Base-by-base conservation (phyloP, 495 filamentous ascomycete species). In the Terfezia claveryi region DNA sequence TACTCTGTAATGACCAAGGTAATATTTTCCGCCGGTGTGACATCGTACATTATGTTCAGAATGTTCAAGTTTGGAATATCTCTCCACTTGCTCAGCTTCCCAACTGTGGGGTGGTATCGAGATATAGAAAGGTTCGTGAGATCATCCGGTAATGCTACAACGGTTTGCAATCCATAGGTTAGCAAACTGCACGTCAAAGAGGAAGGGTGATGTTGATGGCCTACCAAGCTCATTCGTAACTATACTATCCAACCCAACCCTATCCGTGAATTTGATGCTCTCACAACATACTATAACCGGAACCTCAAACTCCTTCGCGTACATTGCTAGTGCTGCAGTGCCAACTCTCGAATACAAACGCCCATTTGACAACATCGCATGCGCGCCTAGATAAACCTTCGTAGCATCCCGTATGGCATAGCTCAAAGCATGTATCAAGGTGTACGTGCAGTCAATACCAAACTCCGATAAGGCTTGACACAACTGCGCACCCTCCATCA, bases 181-280 rank as follows among this genome's bases (percentile, higher is more conserved):
- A 49, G 20, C 44, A 49, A n/a, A 49, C 44, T 49, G n/a, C n/a
- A 7, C 8, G n/a, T n/a, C 44, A 1, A 52, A 32, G 36, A 52
- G 14, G 16, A 1, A 12, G 23, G 23, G 38, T 23, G 17, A 11
- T 4, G 20, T 20, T 17, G 12, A 16, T 23, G 80, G 69, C 27
- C 72, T 72, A 46, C 80, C 87, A 56, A 95, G 80, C 71, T 98
- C 91, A 67, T 98, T 96, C 53, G 81, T 80, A 23, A 91, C 87
- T 58, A 98, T 87, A 37, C 83, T 83, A 68, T 94, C 91, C 0
- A 92, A 76, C 9, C 85, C 82, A 5, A 94, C 85, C 54, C 81
- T 78, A 60, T 94, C 91, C 23, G 85, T 88, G 68, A 94, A 94
- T 67, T 96, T 98, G 71, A 98, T 78, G 2, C 82, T 87, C 72